A percentile compares a stretch with the other conserved stretches of the same genome.
These are phyloP conservation scores for Penicillium hordei DNA, from an alignment of 2,329 filamentous ascomycete genomes.

Conservation along the genomic window DNA sequence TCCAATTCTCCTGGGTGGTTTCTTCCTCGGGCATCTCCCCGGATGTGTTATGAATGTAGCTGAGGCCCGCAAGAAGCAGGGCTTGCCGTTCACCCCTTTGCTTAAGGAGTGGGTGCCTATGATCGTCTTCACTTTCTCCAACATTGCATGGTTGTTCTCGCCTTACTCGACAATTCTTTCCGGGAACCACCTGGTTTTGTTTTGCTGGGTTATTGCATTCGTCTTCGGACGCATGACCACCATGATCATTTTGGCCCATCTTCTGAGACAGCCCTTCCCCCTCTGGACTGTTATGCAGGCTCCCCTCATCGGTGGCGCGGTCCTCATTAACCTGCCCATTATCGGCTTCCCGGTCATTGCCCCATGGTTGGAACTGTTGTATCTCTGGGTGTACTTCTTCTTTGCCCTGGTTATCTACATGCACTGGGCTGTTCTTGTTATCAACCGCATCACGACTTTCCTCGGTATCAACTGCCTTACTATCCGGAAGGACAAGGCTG, in stretches of 20 bases:
- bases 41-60: slow-evolving; percentile 87
- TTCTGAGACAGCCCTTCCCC: slow-evolving; percentile 90
- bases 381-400: slow-evolving; percentile 79
- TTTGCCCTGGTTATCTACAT: slow-evolving; percentile 86
- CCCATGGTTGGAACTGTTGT: slow-evolving; percentile 68
- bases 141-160: slow-evolving; percentile 82
- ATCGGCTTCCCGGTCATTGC: slow-evolving; percentile 69
- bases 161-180: slow-evolving; percentile 78
- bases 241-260: slow-evolving; percentile 95
- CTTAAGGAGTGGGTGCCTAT: slow-evolving; percentile 96
- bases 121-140: slow-evolving; percentile 71
- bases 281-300: slow-evolving; percentile 92
- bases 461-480: slow-evolving; percentile 93
- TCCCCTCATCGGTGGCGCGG: slow-evolving; percentile 80
- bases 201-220: slow-evolving; percentile 92
- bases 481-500: slow-evolving; percentile 54
- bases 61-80: slow-evolving; percentile 68
- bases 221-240: slow-evolving; percentile 98
- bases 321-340: slow-evolving; percentile 77
- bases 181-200: slow-evolving; percentile 86
- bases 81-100: slow-evolving; percentile 73
- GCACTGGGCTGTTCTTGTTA: slow-evolving; percentile 87
- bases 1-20: slow-evolving; percentile 63
- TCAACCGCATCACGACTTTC: slow-evolving; percentile 86
- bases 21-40: slow-evolving; percentile 75